Evolutionary conservation across 345 rosid genomes (phyloP), one percentile per base, ranked within the genome.

Genomic region (Nephelium lappaceum): DNA sequence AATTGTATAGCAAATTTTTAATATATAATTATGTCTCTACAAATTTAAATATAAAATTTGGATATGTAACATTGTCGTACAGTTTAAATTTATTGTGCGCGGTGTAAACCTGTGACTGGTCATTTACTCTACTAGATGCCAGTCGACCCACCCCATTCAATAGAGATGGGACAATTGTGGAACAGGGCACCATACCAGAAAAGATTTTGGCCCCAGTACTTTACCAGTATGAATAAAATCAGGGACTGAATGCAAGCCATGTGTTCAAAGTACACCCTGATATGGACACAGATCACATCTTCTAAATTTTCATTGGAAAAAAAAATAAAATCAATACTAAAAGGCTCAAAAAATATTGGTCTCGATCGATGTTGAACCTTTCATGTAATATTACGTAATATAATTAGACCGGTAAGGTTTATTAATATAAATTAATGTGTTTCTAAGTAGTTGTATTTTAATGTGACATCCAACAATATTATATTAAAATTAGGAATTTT

Each of bases 191-290:
- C 68, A 24, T 18, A 64, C 68, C 68, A 24, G 9, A 0, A n/a
- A 69, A 23, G 57, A 43, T 8, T 69, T 69, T 21, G 72, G 53
- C 31, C 72, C 64, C 64, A 60, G 58, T 53, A 53, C 38, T 11
- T 23, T 45, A 45, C 6, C 18, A 43, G 10, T 43, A 11, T 51
- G 1, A 11, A 60, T 60, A 0, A 60, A 60, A 41, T 43, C 71
- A 38, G 45, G 11, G 14, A 67, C 42, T 67, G 23, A 18, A 14
- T 39, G 21, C 71, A 18, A 10, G 25, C 23, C 71, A 41, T 39
- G 57, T 43, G 72, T 69, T 7, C 12, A 19, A 36, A 72, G 75
- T 36, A 36, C 45, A 31, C 15, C 15, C 4, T 72, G 64, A 38
- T 58, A 58, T 58, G 2, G 76, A n/a, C 66, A 72, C 21, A 6